Evolutionary conservation across 768 basidiomycete species (phyloP).

Genomic region (Russula sp.): DNA sequence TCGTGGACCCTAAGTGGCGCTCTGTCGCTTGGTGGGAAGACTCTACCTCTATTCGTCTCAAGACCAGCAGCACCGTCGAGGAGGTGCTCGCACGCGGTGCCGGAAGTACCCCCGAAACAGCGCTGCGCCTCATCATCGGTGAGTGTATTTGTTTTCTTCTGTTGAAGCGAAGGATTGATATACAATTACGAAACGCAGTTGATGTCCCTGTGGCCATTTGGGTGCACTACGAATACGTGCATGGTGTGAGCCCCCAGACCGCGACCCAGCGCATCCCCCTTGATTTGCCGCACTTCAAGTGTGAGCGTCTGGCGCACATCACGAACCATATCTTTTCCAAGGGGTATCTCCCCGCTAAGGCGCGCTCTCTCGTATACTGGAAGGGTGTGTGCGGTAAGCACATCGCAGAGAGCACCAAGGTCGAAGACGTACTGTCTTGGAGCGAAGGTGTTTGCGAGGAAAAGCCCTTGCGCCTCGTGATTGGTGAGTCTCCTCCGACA

Average conservation of each 20-base stretch:
- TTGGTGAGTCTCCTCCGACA: not conserved
- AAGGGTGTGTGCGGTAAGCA: slow-evolving; percentile 31
- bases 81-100: slow-evolving; percentile 32
- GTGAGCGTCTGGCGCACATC: slow-evolving; percentile 38
- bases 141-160: not conserved
- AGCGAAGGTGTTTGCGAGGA: slow-evolving; percentile 33
- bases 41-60: slow-evolving; percentile 33
- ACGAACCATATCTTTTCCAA: slow-evolving; percentile 41
- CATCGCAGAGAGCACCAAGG: slow-evolving; percentile 25
- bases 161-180: not conserved
- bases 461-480: slow-evolving; percentile 30
- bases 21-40: slow-evolving; percentile 41
- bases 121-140: slow-evolving; percentile 41
- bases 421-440: slow-evolving; percentile 26
- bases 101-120: slow-evolving; percentile 39
- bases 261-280: slow-evolving; percentile 40
- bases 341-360: slow-evolving; percentile 31
- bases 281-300: slow-evolving; percentile 26
- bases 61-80: slow-evolving; percentile 31
- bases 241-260: slow-evolving; percentile 28
- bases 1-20: slow-evolving; percentile 37
- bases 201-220: slow-evolving; percentile 36
- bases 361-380: slow-evolving; percentile 37
- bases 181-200: slow-evolving; percentile 25
- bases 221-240: slow-evolving; percentile 38